Conservation (phyloP, 2,329 filamentous ascomycete genomes). For the Fusarium sp. region DNA sequence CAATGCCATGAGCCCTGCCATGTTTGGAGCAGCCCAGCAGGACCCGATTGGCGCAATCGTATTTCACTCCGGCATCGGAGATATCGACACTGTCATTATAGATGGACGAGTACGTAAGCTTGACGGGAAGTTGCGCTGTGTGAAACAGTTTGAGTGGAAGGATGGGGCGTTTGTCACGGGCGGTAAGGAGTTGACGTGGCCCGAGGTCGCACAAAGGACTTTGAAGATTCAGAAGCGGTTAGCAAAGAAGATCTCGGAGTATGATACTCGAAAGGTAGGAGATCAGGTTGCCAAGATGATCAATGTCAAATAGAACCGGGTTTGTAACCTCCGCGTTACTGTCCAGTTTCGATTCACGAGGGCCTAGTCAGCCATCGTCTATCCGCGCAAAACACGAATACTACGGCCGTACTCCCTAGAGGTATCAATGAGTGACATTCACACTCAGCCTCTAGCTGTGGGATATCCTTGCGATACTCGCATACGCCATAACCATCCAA, state of each 20-base stretch:
- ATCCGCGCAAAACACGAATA: no score
- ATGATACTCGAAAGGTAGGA: not conserved
- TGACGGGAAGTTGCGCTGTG: not conserved
- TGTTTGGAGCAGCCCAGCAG: slow-evolving; percentile 1
- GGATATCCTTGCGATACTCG: not conserved
- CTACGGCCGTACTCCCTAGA: not conserved
- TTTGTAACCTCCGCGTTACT: fast-evolving
- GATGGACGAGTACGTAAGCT: slow-evolving; percentile 1
- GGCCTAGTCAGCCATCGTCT: not conserved
- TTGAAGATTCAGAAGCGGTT: not conserved
- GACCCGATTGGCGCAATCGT: not conserved
- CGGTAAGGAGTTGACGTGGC: not conserved
- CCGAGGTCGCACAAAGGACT: not conserved
- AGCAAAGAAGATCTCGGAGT: not conserved
- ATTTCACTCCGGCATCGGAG: slow-evolving; percentile 1
- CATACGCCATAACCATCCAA: not conserved
- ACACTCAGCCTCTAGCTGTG: not conserved
- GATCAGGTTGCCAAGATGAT: not conserved
- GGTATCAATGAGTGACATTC: no score
- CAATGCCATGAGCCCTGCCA: slow-evolving; percentile 1
- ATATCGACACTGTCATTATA: slow-evolving; percentile 3
- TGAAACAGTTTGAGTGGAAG: slow-evolving; percentile 1
- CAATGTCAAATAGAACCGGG: not conserved
- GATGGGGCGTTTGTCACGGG: not conserved
- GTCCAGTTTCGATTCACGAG: not conserved